phyloP scores from a whole-genome alignment of 73 alveolate species.

The Symbiodinium pilosum region DNA sequence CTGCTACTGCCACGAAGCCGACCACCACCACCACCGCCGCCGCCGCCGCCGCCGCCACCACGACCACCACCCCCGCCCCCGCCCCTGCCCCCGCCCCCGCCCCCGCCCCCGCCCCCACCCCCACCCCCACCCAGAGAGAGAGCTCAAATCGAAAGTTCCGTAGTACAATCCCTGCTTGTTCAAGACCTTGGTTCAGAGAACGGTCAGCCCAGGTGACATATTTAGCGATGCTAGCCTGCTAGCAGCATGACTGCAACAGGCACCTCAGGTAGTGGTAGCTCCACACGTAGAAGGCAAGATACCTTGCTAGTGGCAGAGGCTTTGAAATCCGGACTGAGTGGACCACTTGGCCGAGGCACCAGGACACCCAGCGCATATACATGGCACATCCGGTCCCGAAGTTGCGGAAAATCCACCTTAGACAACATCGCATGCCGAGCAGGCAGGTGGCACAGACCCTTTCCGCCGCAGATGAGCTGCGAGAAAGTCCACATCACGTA shows the following conservation, averaged over 20 bases:
- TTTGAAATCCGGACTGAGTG: neutral
- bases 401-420: constrained; percentile 81
- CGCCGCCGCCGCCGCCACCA: too few species aligned
- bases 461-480: neutral
- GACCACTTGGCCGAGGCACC: constrained; percentile 12
- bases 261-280: constrained; percentile 95
- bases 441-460: too few species aligned
- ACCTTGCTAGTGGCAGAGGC: constrained; percentile 10
- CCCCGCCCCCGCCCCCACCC: too few species aligned
- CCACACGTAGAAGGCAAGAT: constrained; percentile 79
- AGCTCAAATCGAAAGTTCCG: too few species aligned
- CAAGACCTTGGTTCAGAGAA: neutral
- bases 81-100: too few species aligned
- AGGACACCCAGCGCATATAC: constrained; percentile 93
- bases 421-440: neutral
- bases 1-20: too few species aligned
- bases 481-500: constrained; percentile 93
- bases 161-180: neutral
- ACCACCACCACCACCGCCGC: too few species aligned
- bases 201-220: too few species aligned
- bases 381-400: constrained; percentile 77
- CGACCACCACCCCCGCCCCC: too few species aligned
- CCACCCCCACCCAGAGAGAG: too few species aligned
- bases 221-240: too few species aligned
- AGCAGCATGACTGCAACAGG: too few species aligned